These are phyloP conservation scores for Allantophomopsis lycopodina DNA, from an alignment of 2,329 filamentous ascomycete genomes.

Conservation along the genomic window DNA sequence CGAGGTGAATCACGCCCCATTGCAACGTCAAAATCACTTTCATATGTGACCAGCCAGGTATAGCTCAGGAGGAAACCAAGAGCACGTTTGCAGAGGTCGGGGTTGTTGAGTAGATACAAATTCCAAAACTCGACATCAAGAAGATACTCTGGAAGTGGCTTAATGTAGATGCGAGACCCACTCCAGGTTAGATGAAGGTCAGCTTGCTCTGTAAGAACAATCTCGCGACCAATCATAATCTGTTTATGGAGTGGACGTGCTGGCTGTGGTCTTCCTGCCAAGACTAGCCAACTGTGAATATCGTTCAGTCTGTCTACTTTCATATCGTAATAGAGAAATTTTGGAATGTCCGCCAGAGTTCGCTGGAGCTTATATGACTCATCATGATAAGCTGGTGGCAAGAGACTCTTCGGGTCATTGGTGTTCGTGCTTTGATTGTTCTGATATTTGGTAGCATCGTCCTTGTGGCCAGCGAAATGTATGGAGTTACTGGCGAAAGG, in stretches of 20 bases:
- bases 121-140: slow-evolving; percentile 14
- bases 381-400: too few species aligned
- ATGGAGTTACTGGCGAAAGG: too few species aligned
- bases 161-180: slow-evolving; percentile 16
- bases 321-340: not conserved
- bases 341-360: not conserved
- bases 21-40: slow-evolving; percentile 23
- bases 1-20: slow-evolving; percentile 4
- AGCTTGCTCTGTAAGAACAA: slow-evolving; percentile 20
- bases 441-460: too few species aligned
- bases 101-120: slow-evolving; percentile 2
- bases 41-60: slow-evolving; percentile 15
- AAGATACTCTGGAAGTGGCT: slow-evolving; percentile 19
- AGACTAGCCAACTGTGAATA: slow-evolving; percentile 5
- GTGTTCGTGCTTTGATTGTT: too few species aligned
- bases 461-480: too few species aligned
- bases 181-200: slow-evolving; percentile 21
- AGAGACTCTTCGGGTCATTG: too few species aligned
- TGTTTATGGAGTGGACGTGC: slow-evolving; percentile 17
- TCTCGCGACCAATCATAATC: slow-evolving; percentile 12
- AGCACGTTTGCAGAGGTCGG: slow-evolving; percentile 2
- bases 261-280: slow-evolving; percentile 3
- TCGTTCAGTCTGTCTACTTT: slow-evolving; percentile 2
- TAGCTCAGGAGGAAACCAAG: slow-evolving; percentile 22
- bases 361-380: too few species aligned